A percentile compares a stretch with the other conserved stretches of the same genome.
phyloP scores from a whole-genome alignment of 192 early-diverging fungal species.

The Coemansia sp. region DNA sequence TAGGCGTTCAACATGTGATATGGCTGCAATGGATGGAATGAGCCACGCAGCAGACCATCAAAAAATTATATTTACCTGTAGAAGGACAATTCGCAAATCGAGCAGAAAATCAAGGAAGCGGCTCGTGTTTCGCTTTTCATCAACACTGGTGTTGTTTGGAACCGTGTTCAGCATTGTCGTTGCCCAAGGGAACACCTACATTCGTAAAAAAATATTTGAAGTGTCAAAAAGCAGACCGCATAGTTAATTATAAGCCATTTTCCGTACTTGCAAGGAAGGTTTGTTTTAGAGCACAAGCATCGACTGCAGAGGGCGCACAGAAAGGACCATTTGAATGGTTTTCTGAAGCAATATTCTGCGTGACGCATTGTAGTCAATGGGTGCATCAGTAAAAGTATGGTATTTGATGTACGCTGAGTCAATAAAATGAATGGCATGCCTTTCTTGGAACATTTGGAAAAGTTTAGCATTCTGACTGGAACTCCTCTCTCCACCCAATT shows the following conservation, averaged over 20 bases:
- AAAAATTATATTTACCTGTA: constrained; percentile 47
- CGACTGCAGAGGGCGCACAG: too few relatives aligned
- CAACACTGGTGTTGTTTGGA: constrained; percentile 19
- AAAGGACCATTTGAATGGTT: too few relatives aligned
- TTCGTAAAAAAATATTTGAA: constrained; percentile 1
- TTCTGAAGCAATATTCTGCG: too few relatives aligned
- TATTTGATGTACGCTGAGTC: too few relatives aligned
- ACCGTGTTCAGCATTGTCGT: constrained; percentile 31
- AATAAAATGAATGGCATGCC: too few relatives aligned
- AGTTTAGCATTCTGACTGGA: neutral
- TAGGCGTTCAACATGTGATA: neutral
- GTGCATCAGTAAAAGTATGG: too few relatives aligned
- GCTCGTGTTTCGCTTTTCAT: constrained; percentile 33
- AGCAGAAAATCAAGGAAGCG: constrained; percentile 51
- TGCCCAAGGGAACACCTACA: constrained; percentile 57
- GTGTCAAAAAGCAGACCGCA: too few relatives aligned
- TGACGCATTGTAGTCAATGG: too few relatives aligned
- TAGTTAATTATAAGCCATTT: too few relatives aligned
- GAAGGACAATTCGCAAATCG: constrained; percentile 49
- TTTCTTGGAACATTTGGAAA: constrained; percentile 22
- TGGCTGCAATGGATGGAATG: too few relatives aligned
- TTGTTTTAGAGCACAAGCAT: too few relatives aligned
- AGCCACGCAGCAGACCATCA: too few relatives aligned
- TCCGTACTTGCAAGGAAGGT: neutral
- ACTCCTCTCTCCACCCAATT: neutral